Percentiles rank a stretch among this genome's conserved stretches.
Conservation (phyloP, 495 filamentous ascomycete species). For the Acidiella bohemica region DNA sequence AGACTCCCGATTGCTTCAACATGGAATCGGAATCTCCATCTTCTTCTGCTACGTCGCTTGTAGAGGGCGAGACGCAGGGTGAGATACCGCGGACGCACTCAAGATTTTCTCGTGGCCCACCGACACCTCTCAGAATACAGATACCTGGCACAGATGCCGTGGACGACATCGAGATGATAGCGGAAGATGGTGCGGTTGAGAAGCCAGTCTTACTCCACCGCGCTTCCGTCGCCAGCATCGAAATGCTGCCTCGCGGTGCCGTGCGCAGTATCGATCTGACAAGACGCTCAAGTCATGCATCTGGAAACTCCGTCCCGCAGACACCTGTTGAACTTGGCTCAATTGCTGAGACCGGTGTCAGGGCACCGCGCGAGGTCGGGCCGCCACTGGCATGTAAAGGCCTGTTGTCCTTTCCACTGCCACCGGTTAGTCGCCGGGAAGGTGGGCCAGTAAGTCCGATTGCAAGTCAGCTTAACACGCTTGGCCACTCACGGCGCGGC, state of each 20-base stretch:
- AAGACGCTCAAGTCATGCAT: neutral
- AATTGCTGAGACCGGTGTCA: conserved; percentile 1
- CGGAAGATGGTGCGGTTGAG: too few species aligned
- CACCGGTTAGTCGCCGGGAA: neutral
- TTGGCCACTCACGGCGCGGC: neutral
- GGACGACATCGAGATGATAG: neutral
- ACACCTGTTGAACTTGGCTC: conserved; percentile 1
- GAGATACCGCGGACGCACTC: too few species aligned
- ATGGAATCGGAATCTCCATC: too few species aligned
- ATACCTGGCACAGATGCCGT: conserved; percentile 1
- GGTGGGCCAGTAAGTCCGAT: neutral
- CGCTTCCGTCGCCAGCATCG: conserved; percentile 23
- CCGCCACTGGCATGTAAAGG: conserved; percentile 8
- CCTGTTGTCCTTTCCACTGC: conserved; percentile 8
- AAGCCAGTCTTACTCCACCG: conserved; percentile 8
- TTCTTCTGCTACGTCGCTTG: too few species aligned
- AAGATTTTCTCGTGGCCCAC: too few species aligned
- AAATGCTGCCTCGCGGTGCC: conserved; percentile 14
- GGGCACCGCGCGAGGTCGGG: neutral
- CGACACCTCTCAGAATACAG: conserved; percentile 2
- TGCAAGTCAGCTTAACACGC: neutral
- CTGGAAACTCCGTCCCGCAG: neutral
- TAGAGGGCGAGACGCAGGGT: too few species aligned
- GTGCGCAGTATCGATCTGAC: conserved; percentile 11
- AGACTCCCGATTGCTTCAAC: too few species aligned